phyloP scores from a whole-genome alignment of 352 stramenopile species.

The Peronosclerospora sorghi region DNA sequence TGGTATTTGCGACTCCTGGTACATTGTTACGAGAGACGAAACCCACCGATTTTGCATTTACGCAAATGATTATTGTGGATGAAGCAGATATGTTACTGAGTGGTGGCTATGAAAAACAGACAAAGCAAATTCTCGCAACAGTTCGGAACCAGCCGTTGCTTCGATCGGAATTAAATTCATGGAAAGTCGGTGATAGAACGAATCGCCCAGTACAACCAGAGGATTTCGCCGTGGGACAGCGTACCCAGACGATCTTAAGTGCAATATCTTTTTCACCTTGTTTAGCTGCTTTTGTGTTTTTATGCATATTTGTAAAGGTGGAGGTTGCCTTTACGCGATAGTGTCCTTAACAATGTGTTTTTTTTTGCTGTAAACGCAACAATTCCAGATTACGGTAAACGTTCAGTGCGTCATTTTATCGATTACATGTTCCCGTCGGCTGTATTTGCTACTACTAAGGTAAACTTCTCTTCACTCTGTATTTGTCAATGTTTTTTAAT shows the following conservation, averaged over 20 bases:
- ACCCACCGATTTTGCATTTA: constrained; percentile 64
- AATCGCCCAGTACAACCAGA: constrained; percentile 8
- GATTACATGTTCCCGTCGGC: constrained; percentile 64
- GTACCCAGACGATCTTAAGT: constrained; percentile 67
- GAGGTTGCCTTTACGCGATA: not conserved
- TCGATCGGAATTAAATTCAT: constrained; percentile 29
- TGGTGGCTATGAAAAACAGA: constrained; percentile 65
- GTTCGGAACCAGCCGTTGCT: constrained; percentile 71
- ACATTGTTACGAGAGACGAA: constrained; percentile 54
- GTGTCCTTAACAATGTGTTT: constrained; percentile 3
- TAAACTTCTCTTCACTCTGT: constrained; percentile 5
- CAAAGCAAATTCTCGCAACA: constrained; percentile 70
- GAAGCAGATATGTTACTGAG: constrained; percentile 75
- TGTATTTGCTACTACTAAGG: constrained; percentile 51
- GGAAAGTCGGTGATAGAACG: constrained; percentile 4
- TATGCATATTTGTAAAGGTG: not conserved
- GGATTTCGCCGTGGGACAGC: constrained; percentile 14
- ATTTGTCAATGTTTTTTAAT: constrained; percentile 8
- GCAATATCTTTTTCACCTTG: constrained; percentile 47
- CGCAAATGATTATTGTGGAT: constrained; percentile 60
- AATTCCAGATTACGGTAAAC: constrained; percentile 70
- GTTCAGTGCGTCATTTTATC: constrained; percentile 56
- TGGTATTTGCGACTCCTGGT: constrained; percentile 58
- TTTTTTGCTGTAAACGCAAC: constrained; percentile 34
- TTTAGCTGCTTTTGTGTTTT: not conserved